phyloP scores from a whole-genome alignment of 1,139 yeast genomes.

The Lizanozyma gosingica region DNA sequence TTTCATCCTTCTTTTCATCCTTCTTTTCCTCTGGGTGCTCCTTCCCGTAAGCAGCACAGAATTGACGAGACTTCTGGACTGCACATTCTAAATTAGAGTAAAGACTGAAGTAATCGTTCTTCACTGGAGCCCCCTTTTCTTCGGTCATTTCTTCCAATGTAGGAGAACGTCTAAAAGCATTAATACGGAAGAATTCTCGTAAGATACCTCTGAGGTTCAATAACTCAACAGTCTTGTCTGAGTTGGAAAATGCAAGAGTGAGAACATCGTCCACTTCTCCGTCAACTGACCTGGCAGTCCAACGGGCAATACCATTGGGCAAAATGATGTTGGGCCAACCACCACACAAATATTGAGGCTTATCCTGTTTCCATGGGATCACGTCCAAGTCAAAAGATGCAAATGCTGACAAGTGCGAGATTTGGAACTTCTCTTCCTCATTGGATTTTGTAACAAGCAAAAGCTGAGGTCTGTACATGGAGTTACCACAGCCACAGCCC shows the following conservation, averaged over 20 bases:
- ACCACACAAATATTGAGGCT: conserved; percentile 18
- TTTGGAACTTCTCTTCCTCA: conserved; percentile 12
- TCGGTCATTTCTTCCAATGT: conserved; percentile 3
- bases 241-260: conserved; percentile 24
- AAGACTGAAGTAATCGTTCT: conserved; percentile 12
- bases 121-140: conserved; percentile 13
- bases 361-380: conserved; percentile 19
- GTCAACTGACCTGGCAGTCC: conserved; percentile 14
- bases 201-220: conserved; percentile 25
- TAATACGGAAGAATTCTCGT: conserved; percentile 10
- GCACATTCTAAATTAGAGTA: conserved; percentile 20
- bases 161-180: conserved; percentile 1
- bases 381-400: conserved; percentile 26
- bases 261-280: conserved; percentile 17
- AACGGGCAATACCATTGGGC: conserved; percentile 30
- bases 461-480: conserved; percentile 30
- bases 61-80: conserved; percentile 15
- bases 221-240: conserved; percentile 27
- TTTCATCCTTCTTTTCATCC: neutral
- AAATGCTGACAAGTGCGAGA: conserved; percentile 26
- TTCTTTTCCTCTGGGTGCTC: conserved; percentile 4
- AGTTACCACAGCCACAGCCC: conserved; percentile 27
- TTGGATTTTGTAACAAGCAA: conserved; percentile 24
- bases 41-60: conserved; percentile 17
- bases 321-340: conserved; percentile 25